These are phyloP conservation scores for Barnettozyma hawaiiensis DNA, from an alignment of 1,139 yeast species.

Conservation along the genomic window DNA sequence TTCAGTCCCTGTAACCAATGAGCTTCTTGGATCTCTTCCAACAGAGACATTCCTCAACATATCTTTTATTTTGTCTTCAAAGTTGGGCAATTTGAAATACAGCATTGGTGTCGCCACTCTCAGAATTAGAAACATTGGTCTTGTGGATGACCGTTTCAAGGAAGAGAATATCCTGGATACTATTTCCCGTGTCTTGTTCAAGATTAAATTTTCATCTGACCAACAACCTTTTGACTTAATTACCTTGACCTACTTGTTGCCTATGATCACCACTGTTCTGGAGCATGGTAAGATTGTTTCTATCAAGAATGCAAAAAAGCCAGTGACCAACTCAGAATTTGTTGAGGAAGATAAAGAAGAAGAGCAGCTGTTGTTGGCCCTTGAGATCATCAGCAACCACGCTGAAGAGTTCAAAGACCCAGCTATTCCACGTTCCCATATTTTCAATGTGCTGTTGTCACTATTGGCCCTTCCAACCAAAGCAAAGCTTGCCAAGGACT, in stretches of 20 bases:
- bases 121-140: constrained; percentile 42
- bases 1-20: constrained; percentile 32
- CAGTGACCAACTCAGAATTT: constrained; percentile 52
- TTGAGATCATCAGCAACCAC: constrained; percentile 73
- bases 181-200: constrained; percentile 63
- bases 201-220: constrained; percentile 69
- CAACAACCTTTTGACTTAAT: constrained; percentile 65
- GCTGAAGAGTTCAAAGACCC: constrained; percentile 67
- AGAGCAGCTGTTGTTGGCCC: constrained; percentile 72
- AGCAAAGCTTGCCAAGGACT: constrained; percentile 77
- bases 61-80: constrained; percentile 38
- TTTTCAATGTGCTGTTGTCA: constrained; percentile 57
- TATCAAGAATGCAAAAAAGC: constrained; percentile 43
- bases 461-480: constrained; percentile 70
- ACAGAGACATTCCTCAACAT: constrained; percentile 39
- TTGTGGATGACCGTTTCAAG: constrained; percentile 38
- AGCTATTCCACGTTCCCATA: constrained; percentile 61
- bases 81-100: constrained; percentile 46
- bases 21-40: constrained; percentile 37
- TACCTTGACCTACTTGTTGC: constrained; percentile 68
- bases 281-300: constrained; percentile 55
- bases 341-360: constrained; percentile 80
- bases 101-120: constrained; percentile 66
- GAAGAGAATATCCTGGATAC: constrained; percentile 51
- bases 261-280: constrained; percentile 60